phyloP scores from a whole-genome alignment of 208 protist species.

The Hexamita inflata region DNA sequence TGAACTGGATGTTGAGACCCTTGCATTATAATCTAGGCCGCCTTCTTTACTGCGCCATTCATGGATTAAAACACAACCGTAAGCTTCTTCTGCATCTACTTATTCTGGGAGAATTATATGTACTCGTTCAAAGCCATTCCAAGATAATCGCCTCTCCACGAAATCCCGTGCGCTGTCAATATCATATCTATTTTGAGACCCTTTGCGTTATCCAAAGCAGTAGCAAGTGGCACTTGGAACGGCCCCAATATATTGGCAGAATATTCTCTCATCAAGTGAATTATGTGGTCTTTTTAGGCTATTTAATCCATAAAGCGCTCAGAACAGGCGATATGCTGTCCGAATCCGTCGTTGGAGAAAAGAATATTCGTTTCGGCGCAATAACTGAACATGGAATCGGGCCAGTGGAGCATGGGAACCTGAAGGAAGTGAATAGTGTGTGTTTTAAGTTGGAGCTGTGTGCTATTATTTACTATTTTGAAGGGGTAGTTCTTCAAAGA shows the following conservation, averaged over 20 bases:
- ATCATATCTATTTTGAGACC: neutral
- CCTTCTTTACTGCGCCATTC: neutral
- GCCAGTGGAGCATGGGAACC: constrained; percentile 22
- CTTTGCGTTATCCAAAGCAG: neutral
- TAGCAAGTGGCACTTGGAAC: neutral
- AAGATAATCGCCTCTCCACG: neutral
- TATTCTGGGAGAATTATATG: neutral
- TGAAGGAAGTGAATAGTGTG: neutral
- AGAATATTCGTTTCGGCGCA: constrained; percentile 3
- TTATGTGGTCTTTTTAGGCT: neutral
- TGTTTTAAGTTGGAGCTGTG: neutral
- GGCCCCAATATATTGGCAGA: constrained; percentile 13
- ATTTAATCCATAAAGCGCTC: neutral
- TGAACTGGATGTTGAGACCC: no score
- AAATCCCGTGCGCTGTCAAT: constrained; percentile 9
- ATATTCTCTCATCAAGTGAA: constrained; percentile 13
- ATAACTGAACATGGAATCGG: constrained; percentile 11
- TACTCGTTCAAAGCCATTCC: neutral
- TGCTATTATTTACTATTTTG: neutral
- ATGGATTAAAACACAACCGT: neutral
- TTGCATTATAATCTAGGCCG: neutral
- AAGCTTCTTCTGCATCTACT: neutral
- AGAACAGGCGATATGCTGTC: constrained; percentile 1
- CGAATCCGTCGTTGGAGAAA: constrained; percentile 20
- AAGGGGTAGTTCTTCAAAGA: neutral